Evolutionary conservation across 768 basidiomycete genomes (phyloP).

Genomic region (Cyathus striatus): DNA sequence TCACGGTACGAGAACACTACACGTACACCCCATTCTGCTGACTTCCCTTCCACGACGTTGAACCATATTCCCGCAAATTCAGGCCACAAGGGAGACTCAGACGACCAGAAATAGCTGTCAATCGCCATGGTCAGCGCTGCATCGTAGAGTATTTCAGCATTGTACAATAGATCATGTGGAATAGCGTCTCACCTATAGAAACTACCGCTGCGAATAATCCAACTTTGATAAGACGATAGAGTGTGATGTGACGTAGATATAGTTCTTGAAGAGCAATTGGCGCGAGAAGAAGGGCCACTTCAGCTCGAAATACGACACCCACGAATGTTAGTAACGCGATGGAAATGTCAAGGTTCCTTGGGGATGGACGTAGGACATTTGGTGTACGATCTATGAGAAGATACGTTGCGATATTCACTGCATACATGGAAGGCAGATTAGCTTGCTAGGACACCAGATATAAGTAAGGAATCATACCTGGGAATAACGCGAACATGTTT

Average conservation of each 20-base stretch:
- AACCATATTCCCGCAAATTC: slow-evolving; percentile 77
- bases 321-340: slow-evolving; percentile 63
- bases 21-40: slow-evolving; percentile 89
- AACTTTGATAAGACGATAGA: slow-evolving; percentile 38
- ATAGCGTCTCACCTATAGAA: slow-evolving; percentile 49
- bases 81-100: slow-evolving; percentile 69
- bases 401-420: slow-evolving; percentile 57
- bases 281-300: slow-evolving; percentile 64
- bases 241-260: slow-evolving; percentile 30
- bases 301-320: slow-evolving; percentile 73
- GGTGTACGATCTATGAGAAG: slow-evolving; percentile 40
- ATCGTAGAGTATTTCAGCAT: too few species aligned
- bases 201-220: slow-evolving; percentile 42
- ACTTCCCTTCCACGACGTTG: slow-evolving; percentile 85
- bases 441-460: background rate
- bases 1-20: background rate
- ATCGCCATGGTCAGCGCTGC: slow-evolving; percentile 59
- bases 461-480: slow-evolving; percentile 48
- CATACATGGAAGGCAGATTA: background rate
- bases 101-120: slow-evolving; percentile 86
- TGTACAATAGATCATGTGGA: too few species aligned
- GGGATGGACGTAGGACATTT: slow-evolving; percentile 31
- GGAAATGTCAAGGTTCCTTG: slow-evolving; percentile 28
- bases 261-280: slow-evolving; percentile 57
- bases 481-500: slow-evolving; percentile 86